A percentile compares a stretch with the other conserved stretches of the same genome.
Conservation (phyloP, 2,329 filamentous ascomycete species). For the Aspergillus fructus region DNA sequence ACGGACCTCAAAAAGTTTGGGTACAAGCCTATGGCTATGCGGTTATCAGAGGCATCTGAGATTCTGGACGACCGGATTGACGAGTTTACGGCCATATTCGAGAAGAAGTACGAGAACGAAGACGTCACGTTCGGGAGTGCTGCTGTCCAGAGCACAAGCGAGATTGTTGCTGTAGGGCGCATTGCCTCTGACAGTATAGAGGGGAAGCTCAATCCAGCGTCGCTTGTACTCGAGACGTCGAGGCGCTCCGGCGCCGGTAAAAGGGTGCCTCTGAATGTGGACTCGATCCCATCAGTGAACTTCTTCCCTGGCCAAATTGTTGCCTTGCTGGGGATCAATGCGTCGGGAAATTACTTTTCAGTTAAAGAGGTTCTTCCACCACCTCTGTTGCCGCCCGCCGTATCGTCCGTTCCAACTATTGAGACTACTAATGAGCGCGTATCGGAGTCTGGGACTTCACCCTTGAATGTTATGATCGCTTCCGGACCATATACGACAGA, state of each 20-base stretch:
- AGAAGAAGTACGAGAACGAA: slow-evolving; percentile 72
- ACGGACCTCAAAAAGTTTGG: slow-evolving; percentile 87
- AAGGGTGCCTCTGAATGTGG: slow-evolving; percentile 76
- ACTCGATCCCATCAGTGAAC: slow-evolving; percentile 67
- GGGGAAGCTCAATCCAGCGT: slow-evolving; percentile 81
- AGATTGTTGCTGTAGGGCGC: slow-evolving; percentile 85
- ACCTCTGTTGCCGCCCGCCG: slow-evolving; percentile 72
- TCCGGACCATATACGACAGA: slow-evolving; percentile 91
- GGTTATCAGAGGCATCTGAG: slow-evolving; percentile 86
- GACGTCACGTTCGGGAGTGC: slow-evolving; percentile 84
- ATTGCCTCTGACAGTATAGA: slow-evolving; percentile 85
- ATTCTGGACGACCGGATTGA: slow-evolving; percentile 95
- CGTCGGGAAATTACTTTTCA: slow-evolving; percentile 78
- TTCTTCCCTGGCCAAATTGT: slow-evolving; percentile 96
- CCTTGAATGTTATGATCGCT: slow-evolving; percentile 74
- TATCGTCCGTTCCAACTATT: slow-evolving; percentile 65
- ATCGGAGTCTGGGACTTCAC: slow-evolving; percentile 63
- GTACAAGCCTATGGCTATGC: slow-evolving; percentile 94
- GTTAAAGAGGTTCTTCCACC: slow-evolving; percentile 74
- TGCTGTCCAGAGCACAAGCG: slow-evolving; percentile 76
- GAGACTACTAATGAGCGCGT: slow-evolving; percentile 69
- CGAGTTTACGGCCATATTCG: slow-evolving; percentile 73
- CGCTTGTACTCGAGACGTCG: slow-evolving; percentile 84
- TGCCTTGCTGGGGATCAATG: slow-evolving; percentile 81
- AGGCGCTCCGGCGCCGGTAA: slow-evolving; percentile 78